Conservation (phyloP, 345 rosid species). For the Reutealis trisperma region DNA sequence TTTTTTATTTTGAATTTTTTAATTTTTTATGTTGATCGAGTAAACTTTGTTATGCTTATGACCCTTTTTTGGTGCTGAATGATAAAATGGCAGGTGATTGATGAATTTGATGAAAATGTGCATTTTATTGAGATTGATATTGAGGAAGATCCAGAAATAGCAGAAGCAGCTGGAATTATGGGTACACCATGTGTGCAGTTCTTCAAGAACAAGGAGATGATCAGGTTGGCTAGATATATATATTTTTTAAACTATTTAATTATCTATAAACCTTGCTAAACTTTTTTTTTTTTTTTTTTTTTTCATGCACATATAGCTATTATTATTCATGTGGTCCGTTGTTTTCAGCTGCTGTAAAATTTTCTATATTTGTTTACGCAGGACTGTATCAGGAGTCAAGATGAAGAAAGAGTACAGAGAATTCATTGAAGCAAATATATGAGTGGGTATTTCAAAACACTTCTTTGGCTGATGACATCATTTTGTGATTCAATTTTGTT, state of each 20-base stretch:
- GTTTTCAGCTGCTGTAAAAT: not conserved
- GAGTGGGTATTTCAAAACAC: constrained; percentile 35
- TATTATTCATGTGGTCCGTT: not conserved
- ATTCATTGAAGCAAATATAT: constrained; percentile 79
- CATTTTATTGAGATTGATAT: constrained; percentile 95
- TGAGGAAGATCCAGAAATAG: constrained; percentile 92
- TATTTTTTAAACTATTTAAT: too few species aligned
- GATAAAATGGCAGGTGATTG: constrained; percentile 64
- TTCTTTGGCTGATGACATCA: constrained; percentile 17
- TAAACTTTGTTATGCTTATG: not conserved
- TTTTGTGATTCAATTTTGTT: constrained; percentile 44
- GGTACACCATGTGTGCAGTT: constrained; percentile 97
- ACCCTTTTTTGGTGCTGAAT: not conserved
- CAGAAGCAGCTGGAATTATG: constrained; percentile 97
- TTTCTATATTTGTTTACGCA: constrained; percentile 30
- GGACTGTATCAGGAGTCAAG: constrained; percentile 84
- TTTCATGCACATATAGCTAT: not conserved
- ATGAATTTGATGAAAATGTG: constrained; percentile 78
- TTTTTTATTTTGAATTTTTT: too few species aligned
- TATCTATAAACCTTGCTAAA: not conserved
- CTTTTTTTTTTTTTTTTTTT: not conserved
- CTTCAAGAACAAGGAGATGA: constrained; percentile 90
- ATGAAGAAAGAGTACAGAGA: constrained; percentile 97
- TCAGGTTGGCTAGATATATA: constrained; percentile 67
- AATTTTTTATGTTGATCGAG: not conserved